These are phyloP conservation scores for Phialocephala subalpina DNA, from an alignment of 2,329 filamentous ascomycete genomes.

Conservation along the genomic window DNA sequence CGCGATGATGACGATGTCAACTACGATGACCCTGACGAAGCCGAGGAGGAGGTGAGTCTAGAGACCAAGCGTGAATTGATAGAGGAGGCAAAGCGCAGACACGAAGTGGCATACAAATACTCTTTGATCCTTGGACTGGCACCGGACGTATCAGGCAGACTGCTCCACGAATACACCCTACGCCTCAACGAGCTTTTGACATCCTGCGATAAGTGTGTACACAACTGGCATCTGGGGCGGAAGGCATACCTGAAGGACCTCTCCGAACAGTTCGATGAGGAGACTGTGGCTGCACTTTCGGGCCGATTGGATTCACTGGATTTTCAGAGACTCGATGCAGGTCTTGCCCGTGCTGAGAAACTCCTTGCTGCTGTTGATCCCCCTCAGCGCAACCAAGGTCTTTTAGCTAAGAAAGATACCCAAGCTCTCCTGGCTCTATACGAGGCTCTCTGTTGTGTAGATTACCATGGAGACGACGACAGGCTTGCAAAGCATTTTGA, in stretches of 20 bases:
- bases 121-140: constrained; percentile 74
- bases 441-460: constrained; percentile 85
- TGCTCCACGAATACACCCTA: constrained; percentile 65
- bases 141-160: constrained; percentile 63
- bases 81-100: constrained; percentile 60
- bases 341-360: constrained; percentile 62
- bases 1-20: constrained; percentile 68
- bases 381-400: constrained; percentile 37
- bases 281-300: constrained; percentile 59
- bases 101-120: constrained; percentile 71
- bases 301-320: constrained; percentile 67
- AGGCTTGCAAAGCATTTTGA: constrained; percentile 65
- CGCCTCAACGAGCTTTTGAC: constrained; percentile 66
- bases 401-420: constrained; percentile 50
- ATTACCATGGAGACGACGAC: constrained; percentile 67
- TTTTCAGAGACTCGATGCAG: constrained; percentile 66
- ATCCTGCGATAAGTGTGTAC: constrained; percentile 74
- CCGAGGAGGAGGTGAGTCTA: constrained; percentile 55
- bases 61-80: constrained; percentile 63
- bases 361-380: constrained; percentile 52
- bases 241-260: constrained; percentile 68
- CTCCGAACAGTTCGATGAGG: constrained; percentile 59
- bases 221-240: constrained; percentile 77
- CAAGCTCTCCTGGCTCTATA: constrained; percentile 82
- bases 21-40: constrained; percentile 63